phyloP scores from a whole-genome alignment of 306 rosid species.

The Hippophae gyantsensis region DNA sequence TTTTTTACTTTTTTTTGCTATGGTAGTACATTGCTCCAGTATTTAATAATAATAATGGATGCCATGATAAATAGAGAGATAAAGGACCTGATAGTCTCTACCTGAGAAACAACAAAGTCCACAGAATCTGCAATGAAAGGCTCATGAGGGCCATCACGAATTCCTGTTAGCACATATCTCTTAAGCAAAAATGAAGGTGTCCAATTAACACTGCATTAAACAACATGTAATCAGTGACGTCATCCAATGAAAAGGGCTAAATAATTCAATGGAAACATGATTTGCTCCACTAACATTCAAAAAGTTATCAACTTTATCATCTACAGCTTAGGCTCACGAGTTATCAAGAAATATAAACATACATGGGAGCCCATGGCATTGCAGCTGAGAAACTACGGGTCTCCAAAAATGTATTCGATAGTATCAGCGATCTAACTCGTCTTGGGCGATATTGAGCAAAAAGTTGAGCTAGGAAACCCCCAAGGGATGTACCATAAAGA shows the following conservation, averaged over 20 bases:
- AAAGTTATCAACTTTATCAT: slow-evolving; percentile 2
- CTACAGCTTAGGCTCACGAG: slow-evolving; percentile 1
- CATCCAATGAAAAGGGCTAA: slow-evolving; percentile 3
- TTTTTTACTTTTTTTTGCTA: no score
- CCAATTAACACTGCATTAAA: slow-evolving; percentile 81
- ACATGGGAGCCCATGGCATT: slow-evolving; percentile 98
- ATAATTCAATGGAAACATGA: no score
- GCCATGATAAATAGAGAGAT: slow-evolving; percentile 9
- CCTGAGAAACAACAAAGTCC: slow-evolving; percentile 99
- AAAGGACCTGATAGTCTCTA: slow-evolving; percentile 28
- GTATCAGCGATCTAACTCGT: slow-evolving; percentile 78
- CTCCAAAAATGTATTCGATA: slow-evolving; percentile 84
- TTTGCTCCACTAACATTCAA: background rate
- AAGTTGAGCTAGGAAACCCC: slow-evolving; percentile 96
- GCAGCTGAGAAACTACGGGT: slow-evolving; percentile 78
- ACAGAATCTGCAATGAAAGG: slow-evolving; percentile 99
- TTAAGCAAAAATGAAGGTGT: slow-evolving; percentile 95
- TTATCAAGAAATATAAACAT: slow-evolving; percentile 23
- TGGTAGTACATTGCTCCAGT: no score
- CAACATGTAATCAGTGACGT: slow-evolving; percentile 29
- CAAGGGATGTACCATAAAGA: slow-evolving; percentile 95
- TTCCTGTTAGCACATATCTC: slow-evolving; percentile 92
- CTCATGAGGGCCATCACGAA: slow-evolving; percentile 96
- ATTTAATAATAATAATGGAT: no score
- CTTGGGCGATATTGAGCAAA: slow-evolving; percentile 98